Evolutionary conservation across 2,329 filamentous ascomycete genomes (phyloP).

Genomic region (Tolypocladium sp.): DNA sequence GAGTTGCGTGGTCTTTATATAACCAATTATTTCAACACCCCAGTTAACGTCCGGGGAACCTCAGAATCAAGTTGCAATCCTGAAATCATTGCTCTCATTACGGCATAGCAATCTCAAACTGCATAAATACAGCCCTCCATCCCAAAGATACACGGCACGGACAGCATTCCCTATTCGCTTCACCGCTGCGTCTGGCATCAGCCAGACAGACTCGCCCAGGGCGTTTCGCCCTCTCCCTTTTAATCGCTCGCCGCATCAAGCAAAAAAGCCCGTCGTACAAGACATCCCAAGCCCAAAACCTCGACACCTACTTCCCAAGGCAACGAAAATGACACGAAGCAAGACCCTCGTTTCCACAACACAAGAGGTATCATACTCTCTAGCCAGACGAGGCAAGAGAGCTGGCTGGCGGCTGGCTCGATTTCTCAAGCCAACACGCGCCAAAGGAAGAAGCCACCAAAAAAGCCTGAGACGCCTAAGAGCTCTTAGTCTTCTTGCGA

Average conservation of each 20-base stretch:
- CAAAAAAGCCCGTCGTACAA: not conserved
- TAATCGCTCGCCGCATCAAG: not conserved
- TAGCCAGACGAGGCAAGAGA: not conserved
- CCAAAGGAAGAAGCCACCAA: not conserved
- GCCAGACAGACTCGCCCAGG: not conserved
- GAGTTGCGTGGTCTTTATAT: not conserved
- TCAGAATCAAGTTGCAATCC: not conserved
- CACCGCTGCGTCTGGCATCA: not conserved
- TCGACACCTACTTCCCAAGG: not conserved
- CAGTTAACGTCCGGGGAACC: not conserved
- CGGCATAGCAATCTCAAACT: slow-evolving; percentile 12
- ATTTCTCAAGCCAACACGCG: not conserved
- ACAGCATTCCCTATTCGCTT: not conserved
- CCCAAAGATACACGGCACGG: slow-evolving; percentile 10
- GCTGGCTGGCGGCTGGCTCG: not conserved
- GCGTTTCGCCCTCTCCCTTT: not conserved
- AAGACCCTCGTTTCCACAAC: not conserved
- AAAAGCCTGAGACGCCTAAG: slow-evolving; percentile 12
- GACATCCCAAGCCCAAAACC: not conserved
- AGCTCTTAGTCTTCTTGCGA: slow-evolving; percentile 47
- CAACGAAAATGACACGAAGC: not conserved
- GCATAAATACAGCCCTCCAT: slow-evolving; percentile 14
- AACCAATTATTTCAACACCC: not conserved
- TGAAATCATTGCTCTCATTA: slow-evolving; percentile 21
- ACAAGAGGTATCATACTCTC: not conserved